Evolutionary conservation across 129 eudicot species (phyloP), one percentile per base, ranked within the genome.

Genomic region (Ambrosia artemisiifolia): DNA sequence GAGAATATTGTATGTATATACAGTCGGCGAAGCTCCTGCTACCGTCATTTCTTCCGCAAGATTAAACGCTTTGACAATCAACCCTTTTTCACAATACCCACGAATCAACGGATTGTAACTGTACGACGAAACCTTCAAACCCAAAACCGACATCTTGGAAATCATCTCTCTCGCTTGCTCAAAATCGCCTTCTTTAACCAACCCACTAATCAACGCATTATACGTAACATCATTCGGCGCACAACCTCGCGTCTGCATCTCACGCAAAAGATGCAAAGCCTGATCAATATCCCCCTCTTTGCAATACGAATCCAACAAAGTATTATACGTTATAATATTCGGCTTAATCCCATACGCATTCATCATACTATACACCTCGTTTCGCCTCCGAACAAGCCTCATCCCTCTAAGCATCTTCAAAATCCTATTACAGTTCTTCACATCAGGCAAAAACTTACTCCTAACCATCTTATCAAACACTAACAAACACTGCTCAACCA

Each of bases 401-500:
- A 65, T 79, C 60, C 79, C 80, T 38, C 91, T 83, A 79, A 88
- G 89, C 62, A 81, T 67, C 79, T 81, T 83, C 78, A 88, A 83
- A 77, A 88, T 49, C 62, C 91, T 86, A 75, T 88, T 88, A 65
- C 91, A 88, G 61, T 74, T 81, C 81, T 79, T 83, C 70, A 81
- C 83, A 65, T 86, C 91, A 6, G 96, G 96, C 64, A 81, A 81
- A 50, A 83, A 79, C 65, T 70, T 85, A 24, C 78, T 86, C 32
- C 30, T 75, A 46, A 86, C 44, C 96, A 88, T 81, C 80, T 84
- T 88, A 57, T 82, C 36, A 18, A 88, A 83, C 14, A 86, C 73
- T n/a, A 35, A 63, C 20, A 85, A 79, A 72, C 87, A 86, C 12
- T 66, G 72, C 34, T 81, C 87, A 7, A 81, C 79, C 80, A 83